phyloP scores from a whole-genome alignment of 2,329 filamentous ascomycete species.

The Hypocreales sp. region DNA sequence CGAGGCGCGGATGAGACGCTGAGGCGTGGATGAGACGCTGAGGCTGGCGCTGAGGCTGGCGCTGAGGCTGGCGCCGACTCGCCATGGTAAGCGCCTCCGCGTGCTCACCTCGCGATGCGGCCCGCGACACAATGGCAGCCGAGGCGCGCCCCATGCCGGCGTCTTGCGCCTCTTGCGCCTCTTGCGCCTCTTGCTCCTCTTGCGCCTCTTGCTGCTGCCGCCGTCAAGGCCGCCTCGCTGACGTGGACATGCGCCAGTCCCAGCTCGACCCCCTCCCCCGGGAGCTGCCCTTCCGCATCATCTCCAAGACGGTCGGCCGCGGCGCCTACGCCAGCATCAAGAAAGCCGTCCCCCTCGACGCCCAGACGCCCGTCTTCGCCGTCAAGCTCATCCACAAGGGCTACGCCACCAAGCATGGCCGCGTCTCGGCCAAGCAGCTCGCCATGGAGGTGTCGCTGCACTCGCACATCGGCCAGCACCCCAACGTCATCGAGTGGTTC shows the following conservation, averaged over 20 bases:
- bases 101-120: no score
- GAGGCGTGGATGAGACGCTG: no score
- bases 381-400: conserved; percentile 99
- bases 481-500: conserved; percentile 89
- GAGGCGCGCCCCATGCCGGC: no score
- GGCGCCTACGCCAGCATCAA: conserved; percentile 97
- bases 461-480: conserved; percentile 73
- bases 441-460: conserved; percentile 86
- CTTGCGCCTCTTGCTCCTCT: no score
- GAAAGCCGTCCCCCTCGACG: conserved; percentile 67
- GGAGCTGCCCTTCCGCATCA: conserved; percentile 80
- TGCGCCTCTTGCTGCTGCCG: no score
- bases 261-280: conserved; percentile 75
- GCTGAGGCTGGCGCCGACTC: no score
- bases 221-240: background rate
- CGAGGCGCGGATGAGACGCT: no score
- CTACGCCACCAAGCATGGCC: conserved; percentile 79
- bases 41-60: no score
- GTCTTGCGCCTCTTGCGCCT: no score
- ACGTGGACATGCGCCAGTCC: conserved; percentile 43
- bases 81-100: no score
- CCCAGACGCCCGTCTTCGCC: conserved; percentile 66
- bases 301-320: conserved; percentile 92
- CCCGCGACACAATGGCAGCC: no score
- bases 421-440: conserved; percentile 77